Conservation (phyloP, 305 asterid species). For the Stenogyne calaminthoides region DNA sequence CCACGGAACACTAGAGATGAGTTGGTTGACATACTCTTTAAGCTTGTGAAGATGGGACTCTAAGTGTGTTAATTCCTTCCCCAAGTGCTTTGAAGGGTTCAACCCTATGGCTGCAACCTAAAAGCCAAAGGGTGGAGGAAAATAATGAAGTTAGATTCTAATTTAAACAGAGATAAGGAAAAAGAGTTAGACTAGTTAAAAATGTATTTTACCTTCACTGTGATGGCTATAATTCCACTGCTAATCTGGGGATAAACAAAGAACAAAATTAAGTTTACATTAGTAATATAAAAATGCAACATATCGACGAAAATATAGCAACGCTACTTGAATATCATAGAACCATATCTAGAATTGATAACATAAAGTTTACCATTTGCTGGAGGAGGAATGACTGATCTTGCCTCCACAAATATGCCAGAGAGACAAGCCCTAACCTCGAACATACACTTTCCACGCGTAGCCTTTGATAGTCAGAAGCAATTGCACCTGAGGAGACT, state of each 20-base stretch:
- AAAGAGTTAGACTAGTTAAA: not conserved
- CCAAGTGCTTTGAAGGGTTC: conserved; percentile 89
- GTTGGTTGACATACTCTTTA: conserved; percentile 67
- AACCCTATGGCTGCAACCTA: conserved; percentile 97
- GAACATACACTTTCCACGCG: conserved; percentile 95
- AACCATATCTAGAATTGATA: conserved; percentile 20
- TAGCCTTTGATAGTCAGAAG: conserved; percentile 93
- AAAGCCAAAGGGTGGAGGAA: conserved; percentile 20
- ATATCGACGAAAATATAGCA: conserved; percentile 29
- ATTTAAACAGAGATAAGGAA: not conserved
- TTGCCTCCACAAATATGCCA: conserved; percentile 94
- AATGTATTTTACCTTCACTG: conserved; percentile 66
- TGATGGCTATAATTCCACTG: conserved; percentile 76
- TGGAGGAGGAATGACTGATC: conserved; percentile 81
- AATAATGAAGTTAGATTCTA: conserved; percentile 22
- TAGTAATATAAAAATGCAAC: conserved; percentile 30
- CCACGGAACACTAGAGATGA: conserved; percentile 25
- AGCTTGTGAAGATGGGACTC: conserved; percentile 82
- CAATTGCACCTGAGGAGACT: conserved; percentile 96
- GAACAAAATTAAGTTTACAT: conserved; percentile 24
- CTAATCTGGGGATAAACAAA: conserved; percentile 53
- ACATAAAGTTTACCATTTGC: conserved; percentile 62
- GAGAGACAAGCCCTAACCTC: conserved; percentile 88
- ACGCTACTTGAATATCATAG: conserved; percentile 9
- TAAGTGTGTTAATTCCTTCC: conserved; percentile 69